phyloP scores from a whole-genome alignment of 805 yeast species.

The Yarrowia sp. region DNA sequence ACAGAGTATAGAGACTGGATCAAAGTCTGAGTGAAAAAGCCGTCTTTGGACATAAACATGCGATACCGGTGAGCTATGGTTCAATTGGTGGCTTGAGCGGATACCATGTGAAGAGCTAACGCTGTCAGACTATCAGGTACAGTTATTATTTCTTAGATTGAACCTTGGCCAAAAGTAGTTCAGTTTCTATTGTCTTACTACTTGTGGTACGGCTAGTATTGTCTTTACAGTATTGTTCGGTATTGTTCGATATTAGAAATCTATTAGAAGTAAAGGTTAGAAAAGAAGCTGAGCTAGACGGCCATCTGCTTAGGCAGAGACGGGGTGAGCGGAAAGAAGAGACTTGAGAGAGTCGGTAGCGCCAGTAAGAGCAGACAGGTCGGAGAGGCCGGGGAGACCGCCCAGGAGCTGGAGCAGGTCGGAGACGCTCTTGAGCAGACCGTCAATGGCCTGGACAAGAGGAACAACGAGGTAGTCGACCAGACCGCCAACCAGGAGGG shows the following conservation, averaged over 20 bases:
- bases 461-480: conserved; percentile 37
- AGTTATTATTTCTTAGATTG: too few species aligned
- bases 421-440: conserved; percentile 25
- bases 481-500: conserved; percentile 32
- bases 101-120: too few species aligned
- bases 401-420: conserved; percentile 34
- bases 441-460: conserved; percentile 38
- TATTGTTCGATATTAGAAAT: neutral
- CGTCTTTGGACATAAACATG: too few species aligned
- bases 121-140: too few species aligned
- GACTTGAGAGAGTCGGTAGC: conserved; percentile 35
- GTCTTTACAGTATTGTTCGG: too few species aligned
- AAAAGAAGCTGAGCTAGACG: neutral
- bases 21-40: too few species aligned
- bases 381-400: conserved; percentile 15
- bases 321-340: conserved; percentile 24
- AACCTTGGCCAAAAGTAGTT: too few species aligned
- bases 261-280: neutral
- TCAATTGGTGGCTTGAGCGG: too few species aligned
- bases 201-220: too few species aligned
- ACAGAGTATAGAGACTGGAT: too few species aligned
- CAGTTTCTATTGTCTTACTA: too few species aligned
- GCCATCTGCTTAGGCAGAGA: neutral
- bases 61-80: too few species aligned
- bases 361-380: conserved; percentile 48